Evolutionary conservation across 1,139 yeast genomes (phyloP).

Genomic region (Sugiyamaella japonica): DNA sequence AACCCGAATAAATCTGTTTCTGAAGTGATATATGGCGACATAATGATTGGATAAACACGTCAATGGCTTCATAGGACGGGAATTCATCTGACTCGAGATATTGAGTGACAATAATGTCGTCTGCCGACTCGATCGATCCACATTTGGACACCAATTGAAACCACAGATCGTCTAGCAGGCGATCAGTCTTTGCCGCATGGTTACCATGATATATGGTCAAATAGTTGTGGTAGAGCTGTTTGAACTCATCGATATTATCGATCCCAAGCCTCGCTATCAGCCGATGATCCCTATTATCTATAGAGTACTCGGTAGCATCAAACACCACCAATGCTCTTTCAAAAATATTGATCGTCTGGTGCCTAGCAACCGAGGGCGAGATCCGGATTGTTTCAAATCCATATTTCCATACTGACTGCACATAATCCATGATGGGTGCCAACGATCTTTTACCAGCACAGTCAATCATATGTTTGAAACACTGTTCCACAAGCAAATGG

Average conservation of each 20-base stretch:
- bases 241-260: conserved; percentile 24
- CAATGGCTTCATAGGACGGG: conserved; percentile 33
- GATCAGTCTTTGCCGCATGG: conserved; percentile 13
- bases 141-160: conserved; percentile 34
- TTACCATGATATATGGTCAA: conserved; percentile 6
- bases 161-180: conserved; percentile 31
- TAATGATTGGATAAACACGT: conserved; percentile 32
- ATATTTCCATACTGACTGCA: conserved; percentile 21
- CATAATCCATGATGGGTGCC: conserved; percentile 24
- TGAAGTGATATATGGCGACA: conserved; percentile 29
- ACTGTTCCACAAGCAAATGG: conserved; percentile 18
- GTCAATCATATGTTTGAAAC: conserved; percentile 23
- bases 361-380: conserved; percentile 11
- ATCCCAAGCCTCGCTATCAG: conserved; percentile 25
- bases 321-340: conserved; percentile 25
- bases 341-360: conserved; percentile 21
- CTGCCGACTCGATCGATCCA: conserved; percentile 34
- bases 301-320: conserved; percentile 23
- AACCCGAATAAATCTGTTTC: conserved; percentile 27
- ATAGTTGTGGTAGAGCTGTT: conserved; percentile 24
- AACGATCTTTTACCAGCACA: conserved; percentile 18
- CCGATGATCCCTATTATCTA: conserved; percentile 21
- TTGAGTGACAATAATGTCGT: conserved; percentile 26
- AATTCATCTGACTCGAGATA: conserved; percentile 20
- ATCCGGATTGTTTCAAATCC: conserved; percentile 25